Evolutionary conservation across 2,329 filamentous ascomycete species (phyloP), one percentile per base, ranked within the genome.

Genomic region (Fusarium neocosmosporiellum): DNA sequence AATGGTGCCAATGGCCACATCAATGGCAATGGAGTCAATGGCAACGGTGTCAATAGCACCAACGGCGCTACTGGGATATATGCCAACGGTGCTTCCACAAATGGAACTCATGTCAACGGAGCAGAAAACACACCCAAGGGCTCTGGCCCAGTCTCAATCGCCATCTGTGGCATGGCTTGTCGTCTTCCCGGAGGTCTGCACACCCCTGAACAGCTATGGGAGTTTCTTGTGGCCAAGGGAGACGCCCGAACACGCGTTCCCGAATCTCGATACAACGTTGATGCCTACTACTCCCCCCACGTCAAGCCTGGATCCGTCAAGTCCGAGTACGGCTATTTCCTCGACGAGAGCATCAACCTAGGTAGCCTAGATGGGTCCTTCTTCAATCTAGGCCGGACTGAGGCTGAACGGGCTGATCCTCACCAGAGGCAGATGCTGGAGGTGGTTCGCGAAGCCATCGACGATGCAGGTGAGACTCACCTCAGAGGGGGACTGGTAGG

Each of bases 371-470:
- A 81, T 60, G 70, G 75, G 10, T 71, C 76, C 0, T 72, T 79
- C 41, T 82, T 80, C 67, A 66, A 65, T 11, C 75, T 81, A 55
- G 63, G 68, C 14, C 48, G 65, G 1, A 65, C 61, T 5, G 81
- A 84, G 60, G 73, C 79, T 11, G 80, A 81, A 62, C 58, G 67
- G 2, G 67, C 80, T 34, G 83, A 85, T 58, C 82, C 83, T 1
- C 81, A 82, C 29, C 82, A 84, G 61, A 68, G 81, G 3, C 74
- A 79, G 13, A 66, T 81, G n/a, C 74, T 83, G 1, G 81, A 84
- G 61, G 77, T 83, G 5, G 75, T 77, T 6, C 75, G 78, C 8
- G 83, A 84, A 59, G 77, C 72, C 31, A 69, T 84, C 7, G 81
- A 84, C 27, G 72, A 76, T 48, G 80, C 82, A 16, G 83, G 83